phyloP scores from a whole-genome alignment of 176 grass and related monocot genomes.

The Phoenix dactylifera region DNA sequence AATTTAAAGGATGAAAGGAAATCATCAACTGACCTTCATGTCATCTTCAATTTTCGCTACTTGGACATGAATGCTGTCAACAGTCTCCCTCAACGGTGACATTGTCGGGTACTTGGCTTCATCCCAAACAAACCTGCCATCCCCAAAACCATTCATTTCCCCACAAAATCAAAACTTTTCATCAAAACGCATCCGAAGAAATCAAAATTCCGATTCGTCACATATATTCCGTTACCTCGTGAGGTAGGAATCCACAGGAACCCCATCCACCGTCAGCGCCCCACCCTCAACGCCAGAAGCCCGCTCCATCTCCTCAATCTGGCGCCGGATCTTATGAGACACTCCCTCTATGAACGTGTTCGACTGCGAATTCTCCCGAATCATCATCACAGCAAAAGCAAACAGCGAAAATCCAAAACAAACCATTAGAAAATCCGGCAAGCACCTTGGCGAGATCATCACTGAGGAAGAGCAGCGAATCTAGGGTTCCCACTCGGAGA shows the following conservation, averaged over 20 bases:
- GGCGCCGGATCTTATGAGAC: slow-evolving; percentile 91
- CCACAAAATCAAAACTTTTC: no score
- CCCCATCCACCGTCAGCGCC: slow-evolving; percentile 75
- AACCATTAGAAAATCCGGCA: background rate
- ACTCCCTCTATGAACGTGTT: slow-evolving; percentile 84
- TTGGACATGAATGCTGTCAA: slow-evolving; percentile 64
- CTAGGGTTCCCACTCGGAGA: slow-evolving; percentile 81
- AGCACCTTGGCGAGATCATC: slow-evolving; percentile 87
- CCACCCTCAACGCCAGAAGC: slow-evolving; percentile 40
- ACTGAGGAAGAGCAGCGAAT: slow-evolving; percentile 94
- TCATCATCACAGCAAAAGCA: background rate
- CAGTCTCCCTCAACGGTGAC: slow-evolving; percentile 76
- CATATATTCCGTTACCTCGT: slow-evolving; percentile 41
- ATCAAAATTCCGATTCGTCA: background rate
- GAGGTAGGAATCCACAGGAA: slow-evolving; percentile 86
- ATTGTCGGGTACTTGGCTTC: slow-evolving; percentile 81
- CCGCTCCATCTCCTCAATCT: slow-evolving; percentile 91
- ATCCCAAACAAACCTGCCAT: slow-evolving; percentile 83
- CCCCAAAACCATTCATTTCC: no score
- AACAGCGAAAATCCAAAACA: background rate
- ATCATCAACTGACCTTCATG: slow-evolving; percentile 59
- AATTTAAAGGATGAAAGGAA: background rate
- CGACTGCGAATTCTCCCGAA: slow-evolving; percentile 31
- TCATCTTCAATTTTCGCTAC: slow-evolving; percentile 97
- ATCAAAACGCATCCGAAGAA: background rate